Conservation (phyloP, 208 protist species). For the Tritrichomonas musculus region DNA sequence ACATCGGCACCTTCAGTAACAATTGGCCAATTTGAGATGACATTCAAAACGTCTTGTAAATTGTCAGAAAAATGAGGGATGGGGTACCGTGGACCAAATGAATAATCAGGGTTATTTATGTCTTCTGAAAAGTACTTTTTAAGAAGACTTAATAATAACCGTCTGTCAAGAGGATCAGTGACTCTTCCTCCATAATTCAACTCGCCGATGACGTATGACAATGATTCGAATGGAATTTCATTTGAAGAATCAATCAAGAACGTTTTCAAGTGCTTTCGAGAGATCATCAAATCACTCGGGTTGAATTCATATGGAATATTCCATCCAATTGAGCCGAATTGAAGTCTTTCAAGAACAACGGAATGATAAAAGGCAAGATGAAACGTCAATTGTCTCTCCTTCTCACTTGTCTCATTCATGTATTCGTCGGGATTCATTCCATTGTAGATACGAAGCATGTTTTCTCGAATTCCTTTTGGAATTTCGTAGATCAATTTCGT, state of each 20-base stretch:
- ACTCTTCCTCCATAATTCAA: slow-evolving; percentile 99
- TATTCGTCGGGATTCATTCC: slow-evolving; percentile 72
- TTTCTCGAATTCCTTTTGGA: slow-evolving; percentile 86
- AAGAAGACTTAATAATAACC: slow-evolving; percentile 86
- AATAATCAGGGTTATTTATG: not conserved
- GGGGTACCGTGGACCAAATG: not conserved
- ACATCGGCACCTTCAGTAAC: not conserved
- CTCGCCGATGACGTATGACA: slow-evolving; percentile 96
- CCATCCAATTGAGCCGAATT: slow-evolving; percentile 91
- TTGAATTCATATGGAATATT: slow-evolving; percentile 94
- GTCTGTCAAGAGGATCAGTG: slow-evolving; percentile 91
- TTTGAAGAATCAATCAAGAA: slow-evolving; percentile 76
- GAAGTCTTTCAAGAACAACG: slow-evolving; percentile 90
- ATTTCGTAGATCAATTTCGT: slow-evolving; percentile 97
- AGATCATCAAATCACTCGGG: slow-evolving; percentile 90
- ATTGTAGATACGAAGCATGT: slow-evolving; percentile 68
- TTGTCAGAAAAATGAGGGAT: not conserved
- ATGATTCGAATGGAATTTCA: slow-evolving; percentile 85
- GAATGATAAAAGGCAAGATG: slow-evolving; percentile 94
- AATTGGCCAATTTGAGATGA: not conserved
- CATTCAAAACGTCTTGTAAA: not conserved
- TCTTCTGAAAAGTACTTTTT: slow-evolving; percentile 9
- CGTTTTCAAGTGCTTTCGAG: slow-evolving; percentile 80
- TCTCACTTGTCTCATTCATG: slow-evolving; percentile 83
- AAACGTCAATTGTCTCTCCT: slow-evolving; percentile 90